These are phyloP conservation scores for Candida sojae DNA, from an alignment of 1,139 yeast species.

Conservation along the genomic window DNA sequence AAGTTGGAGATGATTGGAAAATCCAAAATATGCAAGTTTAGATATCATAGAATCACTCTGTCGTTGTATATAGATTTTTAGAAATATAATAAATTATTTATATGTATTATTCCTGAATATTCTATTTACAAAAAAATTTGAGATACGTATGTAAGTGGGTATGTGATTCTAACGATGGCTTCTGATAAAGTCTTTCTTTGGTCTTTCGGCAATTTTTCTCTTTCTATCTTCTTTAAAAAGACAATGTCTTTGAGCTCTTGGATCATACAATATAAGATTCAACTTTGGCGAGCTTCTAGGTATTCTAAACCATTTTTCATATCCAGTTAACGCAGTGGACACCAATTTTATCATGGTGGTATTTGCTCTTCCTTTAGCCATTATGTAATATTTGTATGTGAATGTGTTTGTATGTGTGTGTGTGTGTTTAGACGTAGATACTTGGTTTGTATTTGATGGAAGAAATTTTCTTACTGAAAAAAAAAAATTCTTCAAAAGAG, in stretches of 20 bases:
- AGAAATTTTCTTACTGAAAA: not conserved
- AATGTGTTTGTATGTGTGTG: not conserved
- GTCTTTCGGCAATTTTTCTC: constrained; percentile 70
- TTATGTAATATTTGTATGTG: constrained; percentile 11
- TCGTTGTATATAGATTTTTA: not conserved
- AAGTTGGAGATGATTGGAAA: constrained; percentile 35
- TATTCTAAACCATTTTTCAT: constrained; percentile 73
- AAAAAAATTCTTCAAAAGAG: constrained; percentile 1
- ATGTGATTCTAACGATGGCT: constrained; percentile 31
- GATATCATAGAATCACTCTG: not conserved
- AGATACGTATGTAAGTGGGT: too few relatives aligned
- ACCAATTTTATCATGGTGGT: constrained; percentile 58
- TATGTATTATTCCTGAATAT: not conserved
- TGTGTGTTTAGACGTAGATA: not conserved
- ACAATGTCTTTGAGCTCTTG: constrained; percentile 70
- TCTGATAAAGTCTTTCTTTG: constrained; percentile 62
- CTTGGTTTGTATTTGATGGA: not conserved
- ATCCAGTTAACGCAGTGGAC: constrained; percentile 88
- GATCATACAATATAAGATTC: constrained; percentile 88
- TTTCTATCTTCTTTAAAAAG: constrained; percentile 85
- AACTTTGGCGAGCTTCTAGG: constrained; percentile 82
- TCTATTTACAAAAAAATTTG: not conserved
- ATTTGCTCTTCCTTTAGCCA: constrained; percentile 48
- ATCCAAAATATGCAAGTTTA: constrained; percentile 8
- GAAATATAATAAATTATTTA: constrained; percentile 1